Evolutionary conservation across 1,284 basidiomycete genomes (phyloP).

Genomic region (Ceratobasidium sp.): DNA sequence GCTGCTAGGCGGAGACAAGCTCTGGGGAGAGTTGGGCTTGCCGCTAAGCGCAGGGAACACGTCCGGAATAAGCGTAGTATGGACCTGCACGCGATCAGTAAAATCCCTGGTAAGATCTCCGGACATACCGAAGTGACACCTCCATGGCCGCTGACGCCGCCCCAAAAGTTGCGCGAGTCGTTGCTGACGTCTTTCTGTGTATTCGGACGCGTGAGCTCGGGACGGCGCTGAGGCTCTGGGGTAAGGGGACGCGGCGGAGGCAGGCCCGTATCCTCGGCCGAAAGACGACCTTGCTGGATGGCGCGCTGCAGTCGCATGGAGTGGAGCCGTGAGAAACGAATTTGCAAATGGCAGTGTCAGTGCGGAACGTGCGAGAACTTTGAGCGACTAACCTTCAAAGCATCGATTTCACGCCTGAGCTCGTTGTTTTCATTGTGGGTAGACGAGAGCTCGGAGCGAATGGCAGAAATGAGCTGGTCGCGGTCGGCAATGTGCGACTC

Average conservation of each 20-base stretch:
- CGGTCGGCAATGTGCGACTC: slow-evolving; percentile 94
- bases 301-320: slow-evolving; percentile 49
- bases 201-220: slow-evolving; percentile 58
- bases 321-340: neutral
- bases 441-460: slow-evolving; percentile 82
- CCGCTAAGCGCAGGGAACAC: slow-evolving; percentile 47
- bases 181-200: slow-evolving; percentile 81
- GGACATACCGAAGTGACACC: slow-evolving; percentile 72
- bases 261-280: slow-evolving; percentile 45
- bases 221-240: slow-evolving; percentile 37
- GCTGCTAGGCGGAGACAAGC: slow-evolving; percentile 11
- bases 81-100: slow-evolving; percentile 52
- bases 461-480: slow-evolving; percentile 86
- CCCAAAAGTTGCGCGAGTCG: slow-evolving; percentile 71
- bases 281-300: slow-evolving; percentile 65
- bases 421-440: slow-evolving; percentile 84
- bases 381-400: slow-evolving; percentile 67
- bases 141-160: slow-evolving; percentile 62
- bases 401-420: slow-evolving; percentile 81
- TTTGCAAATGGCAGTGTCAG: slow-evolving; percentile 15
- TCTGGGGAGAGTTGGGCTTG: slow-evolving; percentile 10
- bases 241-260: slow-evolving; percentile 43
- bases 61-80: slow-evolving; percentile 80
- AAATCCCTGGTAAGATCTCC: neutral
- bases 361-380: slow-evolving; percentile 27